Percentiles rank a stretch among this genome's conserved stretches.
Evolutionary conservation across 106 monocot species (phyloP).

Genomic region (Apostasia shenzhenica): DNA sequence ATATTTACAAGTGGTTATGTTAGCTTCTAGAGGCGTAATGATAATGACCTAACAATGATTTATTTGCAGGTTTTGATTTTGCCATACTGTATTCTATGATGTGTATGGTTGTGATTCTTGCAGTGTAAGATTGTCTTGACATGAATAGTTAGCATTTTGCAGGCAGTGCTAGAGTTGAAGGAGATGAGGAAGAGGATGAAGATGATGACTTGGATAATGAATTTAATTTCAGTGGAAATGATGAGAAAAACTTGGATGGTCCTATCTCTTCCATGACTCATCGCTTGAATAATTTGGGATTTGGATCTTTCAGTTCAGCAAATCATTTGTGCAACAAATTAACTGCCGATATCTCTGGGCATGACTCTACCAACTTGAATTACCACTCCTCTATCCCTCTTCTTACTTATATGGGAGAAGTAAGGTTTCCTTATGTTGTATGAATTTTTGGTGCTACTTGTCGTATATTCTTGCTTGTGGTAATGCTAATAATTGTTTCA

Average conservation of each 20-base stretch:
- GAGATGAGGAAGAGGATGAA: constrained; percentile 80
- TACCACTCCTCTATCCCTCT: constrained; percentile 22
- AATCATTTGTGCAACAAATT: not conserved
- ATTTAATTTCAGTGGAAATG: constrained; percentile 26
- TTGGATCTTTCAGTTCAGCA: not conserved
- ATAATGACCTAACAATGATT: no score
- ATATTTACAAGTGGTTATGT: no score
- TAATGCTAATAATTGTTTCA: not conserved
- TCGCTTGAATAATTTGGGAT: not conserved
- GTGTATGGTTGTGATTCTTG: no score
- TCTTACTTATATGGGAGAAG: constrained; percentile 53
- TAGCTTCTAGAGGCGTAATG: no score
- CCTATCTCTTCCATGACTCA: not conserved
- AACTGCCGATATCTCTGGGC: not conserved
- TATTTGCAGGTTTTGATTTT: no score
- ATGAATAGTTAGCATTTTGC: not conserved
- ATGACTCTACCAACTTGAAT: not conserved
- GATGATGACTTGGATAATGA: constrained; percentile 67
- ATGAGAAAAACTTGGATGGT: constrained; percentile 1
- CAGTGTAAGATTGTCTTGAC: no score
- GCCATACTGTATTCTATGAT: not conserved
- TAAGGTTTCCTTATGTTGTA: constrained; percentile 2
- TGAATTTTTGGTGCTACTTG: not conserved
- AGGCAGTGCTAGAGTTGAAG: constrained; percentile 75
- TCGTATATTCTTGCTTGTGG: not conserved